Evolutionary conservation across 1,284 basidiomycete genomes (phyloP).

Genomic region (Ceratobasidium sp.): DNA sequence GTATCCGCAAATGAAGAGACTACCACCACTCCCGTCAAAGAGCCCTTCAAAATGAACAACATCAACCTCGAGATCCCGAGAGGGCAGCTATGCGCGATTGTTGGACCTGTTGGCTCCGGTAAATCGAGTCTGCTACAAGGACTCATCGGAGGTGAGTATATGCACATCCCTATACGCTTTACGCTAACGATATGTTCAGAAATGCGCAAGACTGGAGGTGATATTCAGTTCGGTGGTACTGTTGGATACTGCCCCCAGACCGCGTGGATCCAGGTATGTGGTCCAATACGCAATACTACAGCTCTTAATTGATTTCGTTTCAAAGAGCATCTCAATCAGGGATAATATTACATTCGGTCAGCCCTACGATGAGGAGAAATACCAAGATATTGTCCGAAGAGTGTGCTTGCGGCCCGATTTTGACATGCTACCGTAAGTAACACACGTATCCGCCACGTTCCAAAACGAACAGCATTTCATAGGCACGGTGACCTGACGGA

Average conservation of each 20-base stretch:
- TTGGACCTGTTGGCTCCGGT: slow-evolving; percentile 62
- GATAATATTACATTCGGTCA: slow-evolving; percentile 84
- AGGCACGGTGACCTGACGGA: slow-evolving; percentile 79
- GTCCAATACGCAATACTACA: neutral
- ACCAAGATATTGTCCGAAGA: slow-evolving; percentile 8
- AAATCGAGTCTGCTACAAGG: slow-evolving; percentile 78
- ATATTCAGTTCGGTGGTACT: slow-evolving; percentile 67
- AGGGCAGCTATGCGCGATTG: slow-evolving; percentile 74
- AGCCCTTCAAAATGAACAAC: slow-evolving; percentile 61
- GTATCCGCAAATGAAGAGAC: slow-evolving; percentile 48
- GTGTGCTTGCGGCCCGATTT: slow-evolving; percentile 75
- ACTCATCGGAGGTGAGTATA: slow-evolving; percentile 74
- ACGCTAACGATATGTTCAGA: slow-evolving; percentile 53
- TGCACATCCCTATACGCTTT: slow-evolving; percentile 38
- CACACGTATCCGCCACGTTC: slow-evolving; percentile 61
- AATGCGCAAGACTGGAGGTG: slow-evolving; percentile 65
- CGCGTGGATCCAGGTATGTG: slow-evolving; percentile 77
- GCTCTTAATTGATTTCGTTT: neutral
- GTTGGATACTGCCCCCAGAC: slow-evolving; percentile 84
- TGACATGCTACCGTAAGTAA: slow-evolving; percentile 74
- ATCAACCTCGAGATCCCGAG: slow-evolving; percentile 70
- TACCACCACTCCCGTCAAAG: neutral
- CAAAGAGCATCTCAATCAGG: slow-evolving; percentile 52
- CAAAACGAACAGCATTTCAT: slow-evolving; percentile 3
- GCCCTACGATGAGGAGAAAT: neutral